Evolutionary conservation across 176 grass and related monocot species (phyloP).

Genomic region (Zizania latifolia): DNA sequence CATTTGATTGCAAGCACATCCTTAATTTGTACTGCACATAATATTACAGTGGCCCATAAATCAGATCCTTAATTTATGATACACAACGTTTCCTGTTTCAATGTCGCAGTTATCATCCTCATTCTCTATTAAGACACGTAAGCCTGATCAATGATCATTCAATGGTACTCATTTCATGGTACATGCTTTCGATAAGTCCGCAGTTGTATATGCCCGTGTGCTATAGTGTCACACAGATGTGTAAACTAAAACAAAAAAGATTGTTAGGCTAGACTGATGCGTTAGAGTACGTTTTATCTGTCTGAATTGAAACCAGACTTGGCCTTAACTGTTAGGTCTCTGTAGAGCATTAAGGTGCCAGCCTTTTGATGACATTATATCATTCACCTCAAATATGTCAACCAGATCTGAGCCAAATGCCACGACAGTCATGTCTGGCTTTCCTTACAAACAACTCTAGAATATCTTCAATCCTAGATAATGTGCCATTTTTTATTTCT

Average conservation of each 20-base stretch:
- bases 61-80: too few species aligned
- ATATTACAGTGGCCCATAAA: too few species aligned
- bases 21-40: too few species aligned
- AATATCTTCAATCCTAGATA: conserved; percentile 69
- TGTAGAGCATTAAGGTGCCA: conserved; percentile 95
- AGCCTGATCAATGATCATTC: too few species aligned
- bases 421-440: conserved; percentile 81
- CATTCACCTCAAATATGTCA: conserved; percentile 97
- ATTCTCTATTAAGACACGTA: too few species aligned
- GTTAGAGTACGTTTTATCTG: neutral
- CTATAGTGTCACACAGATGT: conserved; percentile 93
- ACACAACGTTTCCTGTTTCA: too few species aligned
- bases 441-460: conserved; percentile 74
- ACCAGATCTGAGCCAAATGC: conserved; percentile 69
- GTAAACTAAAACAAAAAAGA: conserved; percentile 54
- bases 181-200: too few species aligned
- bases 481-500: neutral
- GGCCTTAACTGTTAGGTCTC: conserved; percentile 50
- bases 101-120: too few species aligned
- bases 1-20: too few species aligned
- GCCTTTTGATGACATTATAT: conserved; percentile 90
- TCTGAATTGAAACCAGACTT: neutral
- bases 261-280: neutral
- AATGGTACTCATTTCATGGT: too few species aligned
- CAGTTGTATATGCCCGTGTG: conserved; percentile 48